These are phyloP conservation scores for Elsinoe fawcettii DNA, from an alignment of 2,329 filamentous ascomycete genomes.

Conservation along the genomic window DNA sequence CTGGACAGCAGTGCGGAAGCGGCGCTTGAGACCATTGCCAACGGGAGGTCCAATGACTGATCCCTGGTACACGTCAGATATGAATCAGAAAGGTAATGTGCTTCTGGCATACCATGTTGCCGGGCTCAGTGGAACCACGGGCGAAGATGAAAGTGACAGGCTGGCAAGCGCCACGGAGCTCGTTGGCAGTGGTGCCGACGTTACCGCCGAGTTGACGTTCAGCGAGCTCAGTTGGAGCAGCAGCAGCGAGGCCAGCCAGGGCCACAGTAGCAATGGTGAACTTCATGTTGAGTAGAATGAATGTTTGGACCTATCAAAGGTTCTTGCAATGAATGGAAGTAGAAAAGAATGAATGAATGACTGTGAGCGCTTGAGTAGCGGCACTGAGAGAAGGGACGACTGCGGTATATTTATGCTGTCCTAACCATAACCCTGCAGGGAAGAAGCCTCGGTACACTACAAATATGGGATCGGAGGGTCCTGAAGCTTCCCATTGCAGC, in stretches of 20 bases:
- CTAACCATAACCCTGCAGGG: neutral
- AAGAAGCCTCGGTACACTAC: neutral
- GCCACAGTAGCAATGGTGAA: slow-evolving; percentile 11
- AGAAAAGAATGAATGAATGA: slow-evolving; percentile 3
- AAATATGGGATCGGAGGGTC: neutral
- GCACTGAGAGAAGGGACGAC: no score
- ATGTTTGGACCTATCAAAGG: slow-evolving; percentile 11
- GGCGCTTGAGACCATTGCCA: neutral
- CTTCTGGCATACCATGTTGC: slow-evolving; percentile 36
- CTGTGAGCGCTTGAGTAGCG: neutral
- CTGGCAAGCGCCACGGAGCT: slow-evolving; percentile 27
- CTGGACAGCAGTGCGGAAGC: slow-evolving; percentile 18
- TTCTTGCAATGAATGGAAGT: neutral
- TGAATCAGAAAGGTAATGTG: neutral
- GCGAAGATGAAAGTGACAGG: slow-evolving; percentile 16
- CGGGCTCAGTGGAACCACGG: slow-evolving; percentile 38
- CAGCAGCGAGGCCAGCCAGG: slow-evolving; percentile 10
- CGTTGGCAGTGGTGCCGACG: slow-evolving; percentile 18
- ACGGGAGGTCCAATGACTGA: neutral
- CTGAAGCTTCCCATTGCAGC: neutral
- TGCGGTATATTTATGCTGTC: neutral
- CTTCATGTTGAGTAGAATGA: slow-evolving; percentile 11
- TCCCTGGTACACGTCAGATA: neutral
- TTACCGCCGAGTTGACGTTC: slow-evolving; percentile 1
- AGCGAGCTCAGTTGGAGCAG: slow-evolving; percentile 4